Conservation (phyloP, 1,139 yeast genomes). For the Yamadazyma sp. region DNA sequence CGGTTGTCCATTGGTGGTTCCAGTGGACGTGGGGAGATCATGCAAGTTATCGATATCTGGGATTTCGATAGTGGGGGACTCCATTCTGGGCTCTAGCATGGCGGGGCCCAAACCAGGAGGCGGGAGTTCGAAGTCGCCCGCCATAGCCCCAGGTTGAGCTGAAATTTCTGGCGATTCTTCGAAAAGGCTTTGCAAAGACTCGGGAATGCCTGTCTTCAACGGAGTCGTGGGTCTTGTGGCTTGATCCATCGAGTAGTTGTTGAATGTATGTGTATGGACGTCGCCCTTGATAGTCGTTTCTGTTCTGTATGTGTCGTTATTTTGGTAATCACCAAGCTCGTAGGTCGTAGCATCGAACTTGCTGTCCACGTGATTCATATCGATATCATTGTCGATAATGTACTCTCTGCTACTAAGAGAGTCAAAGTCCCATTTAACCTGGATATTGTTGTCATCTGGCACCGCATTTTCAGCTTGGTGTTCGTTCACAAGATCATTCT, state of each 20-base stretch:
- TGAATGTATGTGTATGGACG: constrained; percentile 9
- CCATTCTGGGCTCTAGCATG: constrained; percentile 22
- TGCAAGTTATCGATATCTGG: constrained; percentile 45
- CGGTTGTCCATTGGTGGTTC: constrained; percentile 20
- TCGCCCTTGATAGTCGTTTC: constrained; percentile 29
- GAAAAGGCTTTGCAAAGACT: constrained; percentile 69
- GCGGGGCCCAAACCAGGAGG: constrained; percentile 15
- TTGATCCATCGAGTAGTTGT: constrained; percentile 9
- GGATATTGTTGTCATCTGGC: constrained; percentile 39
- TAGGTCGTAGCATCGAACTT: constrained; percentile 33
- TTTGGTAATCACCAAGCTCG: constrained; percentile 31
- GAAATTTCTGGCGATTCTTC: constrained; percentile 37
- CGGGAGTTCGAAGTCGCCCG: constrained; percentile 17
- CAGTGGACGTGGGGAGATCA: constrained; percentile 18
- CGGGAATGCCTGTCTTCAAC: constrained; percentile 55
- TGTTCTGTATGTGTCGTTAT: constrained; percentile 26
- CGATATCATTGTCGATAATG: constrained; percentile 64
- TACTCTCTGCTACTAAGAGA: constrained; percentile 72
- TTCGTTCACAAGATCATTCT: constrained; percentile 24
- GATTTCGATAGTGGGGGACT: constrained; percentile 47
- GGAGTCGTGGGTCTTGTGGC: constrained; percentile 10
- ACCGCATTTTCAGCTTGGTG: constrained; percentile 17
- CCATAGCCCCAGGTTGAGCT: constrained; percentile 9
- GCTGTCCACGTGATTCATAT: constrained; percentile 48
- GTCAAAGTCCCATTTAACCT: constrained; percentile 87